phyloP scores from a whole-genome alignment of 805 yeast genomes.

The Jamesozyma rosinii region DNA sequence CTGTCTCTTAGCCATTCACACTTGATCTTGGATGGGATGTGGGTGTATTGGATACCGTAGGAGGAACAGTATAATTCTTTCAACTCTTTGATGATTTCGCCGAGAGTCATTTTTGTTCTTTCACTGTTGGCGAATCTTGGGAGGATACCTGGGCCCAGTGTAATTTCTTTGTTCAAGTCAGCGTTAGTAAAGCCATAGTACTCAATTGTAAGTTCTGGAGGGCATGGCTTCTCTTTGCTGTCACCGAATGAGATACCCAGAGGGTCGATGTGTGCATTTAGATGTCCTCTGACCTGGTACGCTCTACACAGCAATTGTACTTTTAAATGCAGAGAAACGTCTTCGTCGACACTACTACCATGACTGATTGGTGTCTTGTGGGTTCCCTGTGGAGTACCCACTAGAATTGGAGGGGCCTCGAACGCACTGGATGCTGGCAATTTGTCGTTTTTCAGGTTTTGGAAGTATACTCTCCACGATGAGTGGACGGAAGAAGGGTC shows the following conservation, averaged over 20 bases:
- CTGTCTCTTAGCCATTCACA: slow-evolving; percentile 99
- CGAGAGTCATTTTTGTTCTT: slow-evolving; percentile 54
- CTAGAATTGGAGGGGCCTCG: slow-evolving; percentile 83
- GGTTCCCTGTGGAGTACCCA: slow-evolving; percentile 71
- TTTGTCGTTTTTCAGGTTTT: slow-evolving; percentile 66
- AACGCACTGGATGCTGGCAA: slow-evolving; percentile 71
- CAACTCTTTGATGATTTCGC: slow-evolving; percentile 68
- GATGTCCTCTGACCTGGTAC: slow-evolving; percentile 97
- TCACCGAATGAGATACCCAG: slow-evolving; percentile 80
- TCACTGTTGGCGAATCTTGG: slow-evolving; percentile 74
- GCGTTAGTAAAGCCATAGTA: slow-evolving; percentile 85
- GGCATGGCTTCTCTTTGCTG: slow-evolving; percentile 42
- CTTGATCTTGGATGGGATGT: slow-evolving; percentile 87
- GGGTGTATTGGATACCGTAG: slow-evolving; percentile 92
- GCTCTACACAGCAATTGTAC: slow-evolving; percentile 96
- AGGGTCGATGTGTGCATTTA: slow-evolving; percentile 93
- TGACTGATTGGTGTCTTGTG: slow-evolving; percentile 43
- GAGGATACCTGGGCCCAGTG: slow-evolving; percentile 94
- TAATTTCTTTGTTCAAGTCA: slow-evolving; percentile 74
- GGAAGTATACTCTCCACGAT: slow-evolving; percentile 96
- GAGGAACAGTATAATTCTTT: slow-evolving; percentile 79
- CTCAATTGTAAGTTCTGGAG: slow-evolving; percentile 83
- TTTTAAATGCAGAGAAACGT: slow-evolving; percentile 80
- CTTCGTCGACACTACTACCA: slow-evolving; percentile 39
- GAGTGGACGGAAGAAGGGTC: slow-evolving; percentile 89